phyloP scores from a whole-genome alignment of 352 stramenopile genomes.

The Elongisporangium undulatum region DNA sequence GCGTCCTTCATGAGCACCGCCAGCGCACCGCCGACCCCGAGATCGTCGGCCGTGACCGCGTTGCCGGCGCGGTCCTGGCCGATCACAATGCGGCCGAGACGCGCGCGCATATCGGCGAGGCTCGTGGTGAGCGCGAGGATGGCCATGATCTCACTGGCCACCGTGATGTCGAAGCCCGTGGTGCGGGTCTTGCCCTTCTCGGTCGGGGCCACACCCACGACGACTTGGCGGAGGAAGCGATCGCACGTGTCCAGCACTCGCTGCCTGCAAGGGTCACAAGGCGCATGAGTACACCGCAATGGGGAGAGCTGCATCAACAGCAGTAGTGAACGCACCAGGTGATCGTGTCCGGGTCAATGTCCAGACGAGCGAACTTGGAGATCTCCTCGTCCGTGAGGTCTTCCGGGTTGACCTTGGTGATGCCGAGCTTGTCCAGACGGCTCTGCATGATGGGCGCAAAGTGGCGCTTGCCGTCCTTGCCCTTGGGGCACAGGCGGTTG shows the following conservation, averaged over 20 bases:
- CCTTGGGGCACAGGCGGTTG: constrained; percentile 72
- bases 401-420: constrained; percentile 87
- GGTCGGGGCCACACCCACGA: constrained; percentile 84
- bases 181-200: constrained; percentile 87
- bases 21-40: constrained; percentile 94
- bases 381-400: constrained; percentile 95
- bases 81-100: constrained; percentile 94
- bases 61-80: constrained; percentile 76
- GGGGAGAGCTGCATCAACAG: too few relatives aligned
- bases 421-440: constrained; percentile 94
- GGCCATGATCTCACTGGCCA: constrained; percentile 99
- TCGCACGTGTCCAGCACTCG: constrained; percentile 98
- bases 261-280: constrained; percentile 64
- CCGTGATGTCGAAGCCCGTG: constrained; percentile 84
- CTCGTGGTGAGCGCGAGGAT: constrained; percentile 95
- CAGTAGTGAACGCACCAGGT: constrained; percentile 42
- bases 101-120: constrained; percentile 92
- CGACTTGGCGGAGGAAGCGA: constrained; percentile 91
- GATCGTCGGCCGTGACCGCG: constrained; percentile 95
- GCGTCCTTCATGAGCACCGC: constrained; percentile 98
- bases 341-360: constrained; percentile 95
- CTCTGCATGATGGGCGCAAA: constrained; percentile 92
- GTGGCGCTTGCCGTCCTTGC: constrained; percentile 76
- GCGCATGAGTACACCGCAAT: background rate
- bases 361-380: constrained; percentile 90